phyloP scores from a whole-genome alignment of 164 flowering plant species.

The Annona cherimola region DNA sequence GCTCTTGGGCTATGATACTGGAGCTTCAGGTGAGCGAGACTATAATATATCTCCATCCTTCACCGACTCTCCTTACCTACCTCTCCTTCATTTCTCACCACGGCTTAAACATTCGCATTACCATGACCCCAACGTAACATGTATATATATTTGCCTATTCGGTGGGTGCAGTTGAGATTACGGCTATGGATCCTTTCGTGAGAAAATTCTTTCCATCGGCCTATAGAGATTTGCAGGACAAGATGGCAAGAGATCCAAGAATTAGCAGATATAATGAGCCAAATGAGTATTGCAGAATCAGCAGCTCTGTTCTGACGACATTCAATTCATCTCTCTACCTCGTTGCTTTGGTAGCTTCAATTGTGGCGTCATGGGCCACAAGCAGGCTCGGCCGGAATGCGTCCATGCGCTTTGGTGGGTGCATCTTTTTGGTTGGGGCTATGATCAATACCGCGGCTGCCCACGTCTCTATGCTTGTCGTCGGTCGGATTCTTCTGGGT shows the following conservation, averaged over 20 bases:
- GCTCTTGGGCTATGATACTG: conserved; percentile 10
- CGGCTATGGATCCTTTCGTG: conserved; percentile 55
- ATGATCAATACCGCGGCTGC: conserved; percentile 50
- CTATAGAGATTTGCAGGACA: conserved; percentile 29
- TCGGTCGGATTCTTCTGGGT: conserved; percentile 66
- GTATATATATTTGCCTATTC: too few species aligned
- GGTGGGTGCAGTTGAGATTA: conserved; percentile 51
- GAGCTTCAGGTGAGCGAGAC: conserved; percentile 2
- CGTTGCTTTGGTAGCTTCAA: conserved; percentile 46
- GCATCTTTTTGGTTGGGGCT: conserved; percentile 53
- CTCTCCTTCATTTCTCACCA: too few species aligned
- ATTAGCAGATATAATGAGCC: neutral
- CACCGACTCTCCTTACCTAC: too few species aligned
- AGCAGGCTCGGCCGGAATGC: conserved; percentile 40
- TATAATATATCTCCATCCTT: too few species aligned
- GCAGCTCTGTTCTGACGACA: conserved; percentile 47
- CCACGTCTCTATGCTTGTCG: conserved; percentile 55
- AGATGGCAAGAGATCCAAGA: neutral
- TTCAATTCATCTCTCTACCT: conserved; percentile 68
- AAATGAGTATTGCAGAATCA: conserved; percentile 66
- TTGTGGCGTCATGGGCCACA: conserved; percentile 46
- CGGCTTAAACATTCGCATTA: too few species aligned
- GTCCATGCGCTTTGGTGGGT: conserved; percentile 61
- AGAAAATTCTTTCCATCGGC: conserved; percentile 55
- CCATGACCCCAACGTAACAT: too few species aligned